These are phyloP conservation scores for Tagetes patula DNA, from an alignment of 129 eudicot genomes.

Conservation along the genomic window DNA sequence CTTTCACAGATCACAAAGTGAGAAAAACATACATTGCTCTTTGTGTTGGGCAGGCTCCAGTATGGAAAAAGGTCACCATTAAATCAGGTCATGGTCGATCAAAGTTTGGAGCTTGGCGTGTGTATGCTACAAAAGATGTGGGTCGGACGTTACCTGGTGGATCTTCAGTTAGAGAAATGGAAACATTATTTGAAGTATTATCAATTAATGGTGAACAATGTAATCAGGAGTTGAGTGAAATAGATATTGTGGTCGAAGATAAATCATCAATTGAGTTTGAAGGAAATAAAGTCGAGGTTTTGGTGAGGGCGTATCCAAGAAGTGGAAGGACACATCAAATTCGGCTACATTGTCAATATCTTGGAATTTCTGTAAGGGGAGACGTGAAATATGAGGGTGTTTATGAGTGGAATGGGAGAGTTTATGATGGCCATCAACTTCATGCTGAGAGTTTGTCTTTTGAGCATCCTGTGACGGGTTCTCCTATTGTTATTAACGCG, in stretches of 20 bases:
- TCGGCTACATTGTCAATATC: slow-evolving; percentile 95
- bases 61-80: slow-evolving; percentile 53
- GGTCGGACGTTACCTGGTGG: slow-evolving; percentile 80
- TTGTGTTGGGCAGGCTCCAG: slow-evolving; percentile 67
- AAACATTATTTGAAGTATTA: slow-evolving; percentile 67
- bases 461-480: slow-evolving; percentile 87
- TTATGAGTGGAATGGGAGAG: slow-evolving; percentile 67
- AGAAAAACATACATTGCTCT: slow-evolving; percentile 75
- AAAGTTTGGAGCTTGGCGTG: slow-evolving; percentile 95
- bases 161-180: slow-evolving; percentile 76
- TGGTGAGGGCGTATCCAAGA: slow-evolving; percentile 78
- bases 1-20: slow-evolving; percentile 85
- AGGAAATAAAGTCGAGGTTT: slow-evolving; percentile 59
- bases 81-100: slow-evolving; percentile 96
- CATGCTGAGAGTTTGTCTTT: slow-evolving; percentile 88
- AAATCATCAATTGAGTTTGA: slow-evolving; percentile 41
- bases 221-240: slow-evolving; percentile 29
- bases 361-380: slow-evolving; percentile 81
- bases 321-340: slow-evolving; percentile 99
- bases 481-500: slow-evolving; percentile 52
- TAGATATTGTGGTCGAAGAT: slow-evolving; percentile 52
- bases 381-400: slow-evolving; percentile 95
- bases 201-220: slow-evolving; percentile 49
- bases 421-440: slow-evolving; percentile 69
- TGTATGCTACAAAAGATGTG: slow-evolving; percentile 75